These are phyloP conservation scores for Amoebophrya sp. DNA, from an alignment of 169 alveolate genomes.

Conservation along the genomic window DNA sequence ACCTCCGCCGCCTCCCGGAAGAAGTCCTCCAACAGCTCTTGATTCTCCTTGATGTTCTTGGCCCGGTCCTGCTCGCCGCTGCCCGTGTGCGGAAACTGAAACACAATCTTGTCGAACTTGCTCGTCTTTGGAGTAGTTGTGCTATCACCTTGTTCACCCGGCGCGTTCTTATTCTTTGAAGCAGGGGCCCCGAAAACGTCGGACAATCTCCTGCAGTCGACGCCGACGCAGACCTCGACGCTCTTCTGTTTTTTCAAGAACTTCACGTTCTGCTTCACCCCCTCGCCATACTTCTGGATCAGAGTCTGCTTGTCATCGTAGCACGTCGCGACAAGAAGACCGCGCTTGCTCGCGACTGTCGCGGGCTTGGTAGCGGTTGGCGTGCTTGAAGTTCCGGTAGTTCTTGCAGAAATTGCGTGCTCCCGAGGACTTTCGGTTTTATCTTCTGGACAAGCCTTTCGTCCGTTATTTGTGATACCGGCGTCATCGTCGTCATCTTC, in stretches of 20 bases:
- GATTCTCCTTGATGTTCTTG: neutral
- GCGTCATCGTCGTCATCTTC: no score
- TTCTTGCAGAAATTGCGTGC: no score
- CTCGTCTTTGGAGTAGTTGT: neutral
- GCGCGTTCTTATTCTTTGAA: no score
- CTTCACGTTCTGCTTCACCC: neutral
- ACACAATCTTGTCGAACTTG: neutral
- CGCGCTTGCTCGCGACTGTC: no score
- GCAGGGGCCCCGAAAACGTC: no score
- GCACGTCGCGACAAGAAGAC: neutral
- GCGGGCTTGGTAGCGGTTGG: no score
- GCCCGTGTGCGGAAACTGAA: neutral
- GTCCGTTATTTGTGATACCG: no score
- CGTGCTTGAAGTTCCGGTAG: no score
- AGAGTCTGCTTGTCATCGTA: neutral
- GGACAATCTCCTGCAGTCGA: neutral
- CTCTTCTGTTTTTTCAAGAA: neutral
- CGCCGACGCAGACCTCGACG: neutral
- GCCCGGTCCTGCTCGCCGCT: neutral
- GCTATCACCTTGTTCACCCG: no score
- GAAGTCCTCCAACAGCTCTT: neutral
- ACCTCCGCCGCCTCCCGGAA: neutral
- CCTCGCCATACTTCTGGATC: neutral
- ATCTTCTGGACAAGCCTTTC: no score
- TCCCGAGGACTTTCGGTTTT: no score